Base-by-base conservation (phyloP, 495 filamentous ascomycete species). In the Penicillium ochrochloron region DNA sequence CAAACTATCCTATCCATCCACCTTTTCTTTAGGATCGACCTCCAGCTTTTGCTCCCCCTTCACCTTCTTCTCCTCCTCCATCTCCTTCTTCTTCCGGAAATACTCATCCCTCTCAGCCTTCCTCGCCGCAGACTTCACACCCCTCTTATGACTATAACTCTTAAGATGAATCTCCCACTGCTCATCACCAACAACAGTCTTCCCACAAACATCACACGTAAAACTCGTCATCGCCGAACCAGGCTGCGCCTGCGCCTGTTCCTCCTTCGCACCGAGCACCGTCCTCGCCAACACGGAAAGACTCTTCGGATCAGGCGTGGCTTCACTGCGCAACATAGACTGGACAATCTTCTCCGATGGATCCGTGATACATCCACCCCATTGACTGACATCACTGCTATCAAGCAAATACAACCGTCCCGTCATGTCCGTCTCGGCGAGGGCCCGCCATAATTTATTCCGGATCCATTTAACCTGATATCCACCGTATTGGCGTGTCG, bases 381-480 rank as follows among this genome's bases (percentile, higher is more conserved):
- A 96, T 8, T 73, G 56, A 0, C 76, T 59, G 37, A 86, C 71
- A 62, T 93, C 81, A 10, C 87, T 89, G 52, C 88, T 90, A 73
- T 97, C 90, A 0, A 97, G 76, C 9, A 97, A 73, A 70, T 89
- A 96, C 0, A 96, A 73, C 51, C 78, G 80, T 34, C 84, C 68
- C 21, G 80, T 80, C 34, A 81, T 78, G 10, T 77, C 75, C 17
- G 81, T 77, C 15, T 84, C 80, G 46, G 76, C 64, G 14, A 97
- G 80, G 1, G 89, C 85, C 37, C 82, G 80, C 44, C 94, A 80
- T 23, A 96, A 80, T 65, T 95, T 95, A 62, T 88, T 88, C 34
- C 90, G 86, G 54, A 98, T 93, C 93, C 93, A 99, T 63, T 88
- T 82, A 17, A 90, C 72, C 74, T 99, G 96, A 0, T 87, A 85